phyloP scores from a whole-genome alignment of 1,284 basidiomycete genomes.

The Nidula niveotomentosa region DNA sequence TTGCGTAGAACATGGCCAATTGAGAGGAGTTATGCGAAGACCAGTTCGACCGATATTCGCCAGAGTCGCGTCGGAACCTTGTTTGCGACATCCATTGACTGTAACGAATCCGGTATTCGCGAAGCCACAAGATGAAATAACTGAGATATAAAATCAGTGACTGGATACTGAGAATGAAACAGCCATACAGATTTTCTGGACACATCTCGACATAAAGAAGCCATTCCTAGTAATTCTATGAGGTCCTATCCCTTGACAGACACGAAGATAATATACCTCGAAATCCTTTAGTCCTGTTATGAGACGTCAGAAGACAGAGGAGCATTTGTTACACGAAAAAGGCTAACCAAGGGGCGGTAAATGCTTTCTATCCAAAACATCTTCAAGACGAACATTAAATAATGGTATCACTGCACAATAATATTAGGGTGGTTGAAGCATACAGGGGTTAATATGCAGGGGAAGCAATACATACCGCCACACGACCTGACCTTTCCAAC shows the following conservation, averaged over 20 bases:
- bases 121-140: constrained; percentile 76
- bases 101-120: constrained; percentile 60
- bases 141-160: constrained; percentile 26
- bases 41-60: constrained; percentile 28
- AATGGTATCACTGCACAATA: constrained; percentile 49
- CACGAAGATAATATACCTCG: constrained; percentile 36
- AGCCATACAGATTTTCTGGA: constrained; percentile 65
- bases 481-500: constrained; percentile 66
- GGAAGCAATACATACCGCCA: constrained; percentile 30
- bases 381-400: constrained; percentile 61
- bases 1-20: constrained; percentile 69
- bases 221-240: constrained; percentile 52
- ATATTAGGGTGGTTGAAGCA: neutral
- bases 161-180: neutral
- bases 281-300: constrained; percentile 67
- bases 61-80: constrained; percentile 30
- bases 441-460: too few relatives aligned
- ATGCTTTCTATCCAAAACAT: constrained; percentile 68
- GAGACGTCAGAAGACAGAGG: neutral
- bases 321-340: neutral
- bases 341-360: constrained; percentile 61
- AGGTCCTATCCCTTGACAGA: neutral
- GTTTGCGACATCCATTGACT: constrained; percentile 53
- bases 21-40: constrained; percentile 47
- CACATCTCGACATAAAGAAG: constrained; percentile 69